Base-by-base conservation (phyloP, 495 filamentous ascomycete species). In the Acidiella bohemica region DNA sequence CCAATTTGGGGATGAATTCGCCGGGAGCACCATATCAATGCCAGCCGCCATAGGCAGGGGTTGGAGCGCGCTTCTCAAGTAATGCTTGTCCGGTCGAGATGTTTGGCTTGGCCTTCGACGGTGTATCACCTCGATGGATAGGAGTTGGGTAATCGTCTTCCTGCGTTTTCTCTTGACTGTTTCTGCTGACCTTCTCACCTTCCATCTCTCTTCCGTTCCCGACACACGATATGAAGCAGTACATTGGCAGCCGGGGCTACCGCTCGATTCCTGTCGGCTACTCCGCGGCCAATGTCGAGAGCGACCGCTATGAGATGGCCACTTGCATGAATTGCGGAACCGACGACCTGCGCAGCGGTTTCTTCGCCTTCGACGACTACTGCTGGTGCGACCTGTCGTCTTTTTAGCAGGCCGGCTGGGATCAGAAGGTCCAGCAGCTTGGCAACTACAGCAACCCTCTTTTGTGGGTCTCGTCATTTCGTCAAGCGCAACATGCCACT, bases 291-390 rank as follows among this genome's bases (percentile, higher is more conserved):
- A 84, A 93, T 60, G 80, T 92, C 29, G 67, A 80, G 37, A 71
- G 76, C 47, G 93, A 93, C 63, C 84, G 87, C 55, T 73, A 80
- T 55, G 75, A 95, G 67, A 84, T 87, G 63, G 84, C 87, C 17
- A 47, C 80, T 36, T 95, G 87, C 70, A 83, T 96, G 74, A 93
- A 95, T 72, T 96, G 88, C 56, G 90, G 90, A 43, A 66, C 72
- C 30, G 82, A 85, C 36, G 82, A 84, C 53, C 76, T 80, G 66
- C 76, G 88, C 21, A 78, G 75, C 56, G 88, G 94, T 59, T 96
- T 95, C 67, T 95, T 93, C 60, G 87, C 84, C 35, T 93, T 94
- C 67, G 95, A 96, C 63, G 90, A 94, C 63, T 95, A 95, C 66
- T 94, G 86, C 32, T 96, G 88, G 88, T 96, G 88, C 55, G 80